Percentiles rank a stretch among this genome's conserved stretches.
These are phyloP conservation scores for Leccinum variabile DNA, from an alignment of 1,284 basidiomycete species.

Conservation along the genomic window DNA sequence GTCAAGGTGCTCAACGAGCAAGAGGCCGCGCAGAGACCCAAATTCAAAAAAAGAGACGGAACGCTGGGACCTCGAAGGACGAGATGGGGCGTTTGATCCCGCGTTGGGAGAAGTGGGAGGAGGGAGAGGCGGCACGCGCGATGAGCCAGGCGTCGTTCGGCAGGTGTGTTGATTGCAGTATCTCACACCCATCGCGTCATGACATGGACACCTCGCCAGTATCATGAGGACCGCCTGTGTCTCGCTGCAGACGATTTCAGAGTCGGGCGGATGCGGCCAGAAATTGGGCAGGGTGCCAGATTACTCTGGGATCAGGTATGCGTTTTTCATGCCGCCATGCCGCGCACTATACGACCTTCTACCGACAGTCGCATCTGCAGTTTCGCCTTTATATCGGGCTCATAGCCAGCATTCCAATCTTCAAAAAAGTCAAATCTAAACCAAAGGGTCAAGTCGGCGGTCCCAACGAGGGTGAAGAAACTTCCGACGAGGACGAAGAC, in stretches of 20 bases:
- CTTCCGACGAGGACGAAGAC: conserved; percentile 30
- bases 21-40: conserved; percentile 32
- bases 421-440: conserved; percentile 25
- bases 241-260: conserved; percentile 48
- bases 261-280: conserved; percentile 41
- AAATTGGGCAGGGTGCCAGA: conserved; percentile 36
- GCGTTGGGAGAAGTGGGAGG: conserved; percentile 56
- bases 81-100: conserved; percentile 28
- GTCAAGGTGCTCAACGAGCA: conserved; percentile 42
- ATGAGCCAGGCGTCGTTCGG: conserved; percentile 31
- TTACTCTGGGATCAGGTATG: conserved; percentile 49
- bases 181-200: not conserved
- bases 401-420: conserved; percentile 27
- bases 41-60: conserved; percentile 32
- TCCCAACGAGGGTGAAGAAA: conserved; percentile 23
- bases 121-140: conserved; percentile 37
- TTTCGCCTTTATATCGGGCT: conserved; percentile 32
- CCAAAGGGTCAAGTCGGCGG: conserved; percentile 22
- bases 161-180: conserved; percentile 28
- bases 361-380: conserved; percentile 13
- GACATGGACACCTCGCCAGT: not conserved
- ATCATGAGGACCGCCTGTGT: conserved; percentile 40
- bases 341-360: not conserved
- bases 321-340: not conserved
- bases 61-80: conserved; percentile 27